phyloP scores from a whole-genome alignment of 176 grass and related monocot genomes.

The Bolboschoenus planiculmis region DNA sequence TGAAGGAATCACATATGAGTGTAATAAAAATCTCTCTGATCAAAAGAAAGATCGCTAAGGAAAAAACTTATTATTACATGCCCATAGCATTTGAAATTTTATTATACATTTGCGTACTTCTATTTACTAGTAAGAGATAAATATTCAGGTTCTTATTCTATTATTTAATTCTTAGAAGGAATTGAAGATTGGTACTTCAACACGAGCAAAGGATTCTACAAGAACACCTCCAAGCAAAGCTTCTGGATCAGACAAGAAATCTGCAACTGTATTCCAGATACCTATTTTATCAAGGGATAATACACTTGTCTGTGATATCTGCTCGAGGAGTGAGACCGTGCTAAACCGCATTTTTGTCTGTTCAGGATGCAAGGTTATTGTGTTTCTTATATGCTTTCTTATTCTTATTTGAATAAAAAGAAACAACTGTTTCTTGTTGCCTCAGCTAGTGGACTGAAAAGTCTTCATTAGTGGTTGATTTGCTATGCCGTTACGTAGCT shows the following conservation, averaged over 20 bases:
- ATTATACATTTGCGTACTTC: not conserved
- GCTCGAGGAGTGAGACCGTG: constrained; percentile 67
- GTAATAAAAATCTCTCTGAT: not conserved
- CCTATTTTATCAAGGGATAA: constrained; percentile 76
- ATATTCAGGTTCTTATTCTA: not conserved
- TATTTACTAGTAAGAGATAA: not conserved
- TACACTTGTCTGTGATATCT: constrained; percentile 72
- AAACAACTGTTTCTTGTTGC: not conserved
- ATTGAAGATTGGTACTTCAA: constrained; percentile 16
- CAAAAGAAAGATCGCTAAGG: not conserved
- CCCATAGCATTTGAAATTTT: not conserved
- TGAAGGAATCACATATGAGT: not conserved
- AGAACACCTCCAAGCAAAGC: constrained; percentile 51
- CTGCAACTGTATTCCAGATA: constrained; percentile 53
- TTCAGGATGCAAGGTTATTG: constrained; percentile 78
- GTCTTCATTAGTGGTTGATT: not conserved
- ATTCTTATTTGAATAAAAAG: not conserved
- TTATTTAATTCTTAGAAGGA: constrained; percentile 11
- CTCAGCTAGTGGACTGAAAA: not conserved
- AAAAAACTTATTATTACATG: not conserved
- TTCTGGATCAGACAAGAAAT: constrained; percentile 44
- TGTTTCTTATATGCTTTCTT: constrained; percentile 23
- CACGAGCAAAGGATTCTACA: constrained; percentile 46
- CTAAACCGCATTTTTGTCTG: constrained; percentile 93
- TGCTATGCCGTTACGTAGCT: not conserved